These are phyloP conservation scores for Thielaviopsis populi DNA, from an alignment of 2,329 filamentous ascomycete species.

Conservation along the genomic window DNA sequence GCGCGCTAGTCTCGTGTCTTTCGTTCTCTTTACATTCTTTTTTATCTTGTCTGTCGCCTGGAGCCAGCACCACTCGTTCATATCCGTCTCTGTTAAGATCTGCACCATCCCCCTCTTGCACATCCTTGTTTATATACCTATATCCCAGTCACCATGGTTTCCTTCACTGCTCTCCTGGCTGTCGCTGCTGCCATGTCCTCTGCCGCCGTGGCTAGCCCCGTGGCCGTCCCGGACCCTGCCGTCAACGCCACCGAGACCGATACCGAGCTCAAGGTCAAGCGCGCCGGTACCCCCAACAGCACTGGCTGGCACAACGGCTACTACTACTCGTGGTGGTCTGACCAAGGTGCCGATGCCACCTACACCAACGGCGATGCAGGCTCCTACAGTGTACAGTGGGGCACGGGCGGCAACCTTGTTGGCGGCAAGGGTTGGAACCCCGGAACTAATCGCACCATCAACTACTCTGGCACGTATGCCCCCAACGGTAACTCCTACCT, in stretches of 20 bases:
- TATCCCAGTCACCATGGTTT: slow-evolving; percentile 5
- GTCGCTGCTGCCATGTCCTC: background rate
- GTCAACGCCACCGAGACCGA: background rate
- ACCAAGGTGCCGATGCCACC: slow-evolving; percentile 29
- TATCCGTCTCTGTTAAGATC: background rate
- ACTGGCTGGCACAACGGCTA: slow-evolving; percentile 28
- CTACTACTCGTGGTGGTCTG: slow-evolving; percentile 36
- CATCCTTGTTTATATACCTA: background rate
- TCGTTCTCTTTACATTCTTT: slow-evolving; percentile 1
- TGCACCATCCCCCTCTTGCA: background rate
- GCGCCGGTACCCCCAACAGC: slow-evolving; percentile 24
- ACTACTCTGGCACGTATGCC: slow-evolving; percentile 22
- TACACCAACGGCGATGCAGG: slow-evolving; percentile 32
- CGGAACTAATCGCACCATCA: slow-evolving; percentile 28
- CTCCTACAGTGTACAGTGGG: slow-evolving; percentile 32
- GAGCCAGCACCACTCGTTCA: background rate
- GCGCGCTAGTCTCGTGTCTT: background rate
- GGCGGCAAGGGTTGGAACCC: slow-evolving; percentile 45
- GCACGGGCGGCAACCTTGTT: slow-evolving; percentile 36
- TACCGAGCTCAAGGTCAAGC: slow-evolving; percentile 4
- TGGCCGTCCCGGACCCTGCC: slow-evolving; percentile 6
- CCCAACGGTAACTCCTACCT: slow-evolving; percentile 26
- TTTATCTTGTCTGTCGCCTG: background rate
- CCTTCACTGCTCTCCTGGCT: slow-evolving; percentile 9
- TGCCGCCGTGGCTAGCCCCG: slow-evolving; percentile 1